Conservation (phyloP, 345 rosid species). For the Eucalyptus erythrocorys region DNA sequence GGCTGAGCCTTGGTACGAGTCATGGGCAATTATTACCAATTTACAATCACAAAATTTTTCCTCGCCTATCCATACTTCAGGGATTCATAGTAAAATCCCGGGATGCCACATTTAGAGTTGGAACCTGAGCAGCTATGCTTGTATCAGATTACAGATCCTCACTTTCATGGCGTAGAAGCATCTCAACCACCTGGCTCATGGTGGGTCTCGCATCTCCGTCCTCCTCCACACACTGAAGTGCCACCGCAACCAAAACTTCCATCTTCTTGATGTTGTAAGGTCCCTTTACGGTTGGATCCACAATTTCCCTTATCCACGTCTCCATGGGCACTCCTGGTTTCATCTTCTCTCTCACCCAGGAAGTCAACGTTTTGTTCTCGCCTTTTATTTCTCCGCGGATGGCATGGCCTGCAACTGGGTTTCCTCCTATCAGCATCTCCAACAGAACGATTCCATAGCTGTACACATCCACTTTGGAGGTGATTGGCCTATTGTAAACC, state of each 20-base stretch:
- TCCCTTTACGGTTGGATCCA: background rate
- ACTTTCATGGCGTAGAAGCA: background rate
- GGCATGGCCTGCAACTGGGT: background rate
- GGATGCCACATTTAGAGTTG: background rate
- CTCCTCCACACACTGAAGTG: conserved; percentile 3
- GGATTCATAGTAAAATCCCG: too few relatives aligned
- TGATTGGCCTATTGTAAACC: conserved; percentile 7
- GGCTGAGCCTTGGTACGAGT: too few relatives aligned
- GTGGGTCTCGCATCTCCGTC: conserved; percentile 9
- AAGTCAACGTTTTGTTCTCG: background rate
- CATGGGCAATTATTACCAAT: too few relatives aligned
- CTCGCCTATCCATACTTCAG: too few relatives aligned
- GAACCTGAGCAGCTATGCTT: background rate
- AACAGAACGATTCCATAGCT: conserved; percentile 23
- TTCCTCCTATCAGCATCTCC: conserved; percentile 8
- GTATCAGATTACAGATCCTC: background rate
- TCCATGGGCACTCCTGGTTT: background rate
- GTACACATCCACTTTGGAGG: conserved; percentile 23
- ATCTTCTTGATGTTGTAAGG: background rate
- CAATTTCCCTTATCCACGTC: conserved; percentile 4
- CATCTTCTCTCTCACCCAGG: conserved; percentile 2
- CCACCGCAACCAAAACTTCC: conserved; percentile 1
- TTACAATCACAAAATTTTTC: too few relatives aligned
- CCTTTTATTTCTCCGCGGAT: too few relatives aligned
- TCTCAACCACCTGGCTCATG: conserved; percentile 15